Evolutionary conservation across 1,139 yeast genomes (phyloP), one percentile per base, ranked within the genome.

Genomic region (Diutina neorugosa): DNA sequence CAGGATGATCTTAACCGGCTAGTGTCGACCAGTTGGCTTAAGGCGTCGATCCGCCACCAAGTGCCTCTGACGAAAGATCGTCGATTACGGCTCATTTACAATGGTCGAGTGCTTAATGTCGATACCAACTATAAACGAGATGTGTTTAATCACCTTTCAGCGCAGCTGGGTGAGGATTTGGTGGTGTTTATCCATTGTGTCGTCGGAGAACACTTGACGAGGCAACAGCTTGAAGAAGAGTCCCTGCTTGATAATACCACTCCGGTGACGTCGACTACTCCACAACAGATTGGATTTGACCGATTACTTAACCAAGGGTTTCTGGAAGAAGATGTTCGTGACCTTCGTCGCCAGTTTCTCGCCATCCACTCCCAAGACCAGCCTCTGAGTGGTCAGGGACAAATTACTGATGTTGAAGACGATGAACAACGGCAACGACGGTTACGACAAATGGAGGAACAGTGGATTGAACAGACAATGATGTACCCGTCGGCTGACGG

Each of bases 391-490:
- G 11, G 27, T 40, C 53, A 62, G n/a, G 70, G 65, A 41, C 43
- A 21, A 7, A 73, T 71, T 51, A 62, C 67, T 54, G 76, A 71
- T 62, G 60, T 72, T 52, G 78, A 72, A 58, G 77, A 73, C 55
- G 73, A 70, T 53, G 78, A 74, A 54, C 60, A 58, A 34, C 58
- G 71, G 23, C 70, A 66, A 59, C 63, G 60, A 59, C 73, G 73
- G 42, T 65, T 80, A 5, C 65, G 89, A 52, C 85, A 83, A 57
- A 66, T 89, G 57, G 97, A 90, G 63, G 97, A 90, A 60, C 74
- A 90, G 55, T 90, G 96, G 96, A 86, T 90, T 56, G 95, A 90
- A 61, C 82, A 86, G 52, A 85, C 93, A 0, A 89, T 81, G 7
- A 75, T 68, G 53, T 57, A 55, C 37, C 37, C 37, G 20, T 52